These are phyloP conservation scores for Colletotrichum agaves DNA, from an alignment of 2,329 filamentous ascomycete genomes.

Conservation along the genomic window DNA sequence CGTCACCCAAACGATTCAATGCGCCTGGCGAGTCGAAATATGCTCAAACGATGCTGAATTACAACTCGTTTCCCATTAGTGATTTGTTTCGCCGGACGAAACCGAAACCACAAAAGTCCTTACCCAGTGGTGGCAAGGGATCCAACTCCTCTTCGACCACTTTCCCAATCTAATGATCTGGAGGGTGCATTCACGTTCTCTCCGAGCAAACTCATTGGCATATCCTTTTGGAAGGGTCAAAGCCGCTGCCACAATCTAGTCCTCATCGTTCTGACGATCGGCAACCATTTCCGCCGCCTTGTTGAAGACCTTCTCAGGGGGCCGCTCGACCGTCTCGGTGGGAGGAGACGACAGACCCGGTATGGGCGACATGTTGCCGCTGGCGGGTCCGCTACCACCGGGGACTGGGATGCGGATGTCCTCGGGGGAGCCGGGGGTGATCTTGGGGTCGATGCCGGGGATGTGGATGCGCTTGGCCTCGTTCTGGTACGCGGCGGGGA, in stretches of 20 bases:
- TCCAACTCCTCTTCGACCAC: not conserved
- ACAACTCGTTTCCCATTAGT: not conserved
- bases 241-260: constrained; percentile 47
- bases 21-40: constrained; percentile 6
- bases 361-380: constrained; percentile 56
- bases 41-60: not conserved
- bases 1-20: constrained; percentile 20
- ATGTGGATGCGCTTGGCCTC: constrained; percentile 92
- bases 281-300: constrained; percentile 61
- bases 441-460: constrained; percentile 70
- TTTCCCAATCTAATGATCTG: not conserved
- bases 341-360: constrained; percentile 60
- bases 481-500: constrained; percentile 97
- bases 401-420: constrained; percentile 83
- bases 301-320: constrained; percentile 62
- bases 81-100: not conserved
- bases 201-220: not conserved
- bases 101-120: not conserved
- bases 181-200: too few relatives aligned
- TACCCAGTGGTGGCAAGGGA: not conserved
- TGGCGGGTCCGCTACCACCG: constrained; percentile 50
- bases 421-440: constrained; percentile 82
- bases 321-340: constrained; percentile 55
- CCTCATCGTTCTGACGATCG: constrained; percentile 64
- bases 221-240: not conserved